phyloP scores from a whole-genome alignment of 73 alveolate genomes.

The Paraurostyla sp. region DNA sequence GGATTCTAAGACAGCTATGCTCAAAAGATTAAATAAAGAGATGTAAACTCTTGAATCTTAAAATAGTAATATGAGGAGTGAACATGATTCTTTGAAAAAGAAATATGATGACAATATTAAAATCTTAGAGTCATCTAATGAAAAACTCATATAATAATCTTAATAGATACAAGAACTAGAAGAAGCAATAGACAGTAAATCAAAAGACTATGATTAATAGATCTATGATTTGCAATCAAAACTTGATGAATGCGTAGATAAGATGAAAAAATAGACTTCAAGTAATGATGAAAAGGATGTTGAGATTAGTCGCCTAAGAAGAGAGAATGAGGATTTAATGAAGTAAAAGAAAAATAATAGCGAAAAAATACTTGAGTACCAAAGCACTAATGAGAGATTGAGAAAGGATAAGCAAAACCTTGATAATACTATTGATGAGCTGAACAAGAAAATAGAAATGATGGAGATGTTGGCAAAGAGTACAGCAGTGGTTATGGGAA shows the following conservation, averaged over 20 bases:
- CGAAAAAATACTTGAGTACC: slow-evolving; percentile 36
- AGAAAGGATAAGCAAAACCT: slow-evolving; percentile 30
- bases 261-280: background rate
- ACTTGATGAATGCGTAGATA: background rate
- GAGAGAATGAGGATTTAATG: slow-evolving; percentile 24
- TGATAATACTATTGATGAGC: background rate
- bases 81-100: background rate
- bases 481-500: slow-evolving; percentile 20
- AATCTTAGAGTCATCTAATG: background rate
- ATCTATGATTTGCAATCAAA: background rate
- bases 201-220: background rate
- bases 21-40: background rate
- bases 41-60: background rate
- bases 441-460: slow-evolving; percentile 31
- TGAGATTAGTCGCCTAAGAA: slow-evolving; percentile 22
- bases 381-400: slow-evolving; percentile 26
- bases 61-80: background rate
- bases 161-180: background rate
- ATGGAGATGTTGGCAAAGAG: slow-evolving; percentile 18
- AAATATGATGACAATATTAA: background rate
- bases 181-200: background rate
- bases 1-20: background rate
- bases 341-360: background rate
- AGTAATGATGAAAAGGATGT: slow-evolving; percentile 17
- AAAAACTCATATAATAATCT: background rate